Base-by-base conservation (phyloP, 2,329 filamentous ascomycete genomes). In the Tolypocladium ovalisporum region DNA sequence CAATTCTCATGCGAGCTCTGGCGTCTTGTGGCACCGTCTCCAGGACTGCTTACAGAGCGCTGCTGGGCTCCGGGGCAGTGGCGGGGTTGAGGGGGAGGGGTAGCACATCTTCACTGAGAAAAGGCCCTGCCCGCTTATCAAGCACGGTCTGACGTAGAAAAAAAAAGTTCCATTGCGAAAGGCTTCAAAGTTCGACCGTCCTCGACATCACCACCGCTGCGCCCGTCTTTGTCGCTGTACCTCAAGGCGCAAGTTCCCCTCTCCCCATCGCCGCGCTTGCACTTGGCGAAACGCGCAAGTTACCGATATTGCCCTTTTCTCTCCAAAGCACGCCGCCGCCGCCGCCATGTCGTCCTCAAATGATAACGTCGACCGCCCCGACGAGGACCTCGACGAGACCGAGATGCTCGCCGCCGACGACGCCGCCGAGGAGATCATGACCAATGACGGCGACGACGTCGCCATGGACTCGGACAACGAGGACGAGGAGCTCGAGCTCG, bases 391-490 rank as follows among this genome's bases (percentile, higher is more conserved):
- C 47, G 54, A 56, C 64, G 86, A 85, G 63, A 86, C 17, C 10
- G 47, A 51, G 29, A 51, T 92, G 74, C 83, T 96, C 62, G 85
- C 86, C 65, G 83, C 83, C 56, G 86, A 88, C 40, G 92, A 96
- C 63, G 87, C 84, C 3, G 87, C 83, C 34, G 90, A 96, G 74
- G 86, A 94, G 71, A 80, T 91, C 56, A 69, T 77, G 49, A 76
- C 72, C 44, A 61, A 71, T 37, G 63, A 66, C 37, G 86, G 84
- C 59, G 85, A 82, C 54, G 89, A 96, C 69, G 80, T 89, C 56
- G 83, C 83, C 49, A 96, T 96, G 90, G 90, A 93, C 67, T 88
- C 85, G 4, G 83, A 82, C 59, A 84, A 85, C 56, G 87, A 89
- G 78, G 81, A 85, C 57, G 84, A 85, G 56, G 87, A 89, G 78